Evolutionary conservation across 345 rosid species (phyloP).

Genomic region (Eucalyptus brandiana): DNA sequence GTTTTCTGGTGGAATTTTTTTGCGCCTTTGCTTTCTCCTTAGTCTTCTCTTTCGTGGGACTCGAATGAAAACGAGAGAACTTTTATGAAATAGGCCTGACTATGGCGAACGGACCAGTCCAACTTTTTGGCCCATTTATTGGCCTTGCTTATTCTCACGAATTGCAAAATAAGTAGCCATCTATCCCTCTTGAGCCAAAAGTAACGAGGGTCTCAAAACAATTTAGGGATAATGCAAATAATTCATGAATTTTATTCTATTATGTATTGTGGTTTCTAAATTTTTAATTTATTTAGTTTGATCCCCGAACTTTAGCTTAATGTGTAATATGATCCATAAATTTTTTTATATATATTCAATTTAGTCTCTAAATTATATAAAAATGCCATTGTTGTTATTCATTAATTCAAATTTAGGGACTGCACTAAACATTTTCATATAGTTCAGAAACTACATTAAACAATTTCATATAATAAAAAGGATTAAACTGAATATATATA

Average conservation of each 20-base stretch:
- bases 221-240: too few species aligned
- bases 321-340: accelerated
- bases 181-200: not conserved
- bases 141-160: not conserved
- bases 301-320: accelerated
- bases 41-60: not conserved
- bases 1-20: not conserved
- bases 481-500: too few species aligned
- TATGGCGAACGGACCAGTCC: not conserved
- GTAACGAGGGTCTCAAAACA: not conserved
- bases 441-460: accelerated
- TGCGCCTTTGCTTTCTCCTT: not conserved
- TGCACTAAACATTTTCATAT: accelerated
- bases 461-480: accelerated
- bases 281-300: too few species aligned
- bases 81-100: not conserved
- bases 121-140: not conserved
- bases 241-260: too few species aligned
- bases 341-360: too few species aligned
- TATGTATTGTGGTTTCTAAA: accelerated
- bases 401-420: too few species aligned
- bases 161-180: not conserved
- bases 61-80: not conserved
- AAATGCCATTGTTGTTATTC: too few species aligned
- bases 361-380: too few species aligned